Evolutionary conservation across 2,329 filamentous ascomycete species (phyloP).

Genomic region (Fusarium graminum): DNA sequence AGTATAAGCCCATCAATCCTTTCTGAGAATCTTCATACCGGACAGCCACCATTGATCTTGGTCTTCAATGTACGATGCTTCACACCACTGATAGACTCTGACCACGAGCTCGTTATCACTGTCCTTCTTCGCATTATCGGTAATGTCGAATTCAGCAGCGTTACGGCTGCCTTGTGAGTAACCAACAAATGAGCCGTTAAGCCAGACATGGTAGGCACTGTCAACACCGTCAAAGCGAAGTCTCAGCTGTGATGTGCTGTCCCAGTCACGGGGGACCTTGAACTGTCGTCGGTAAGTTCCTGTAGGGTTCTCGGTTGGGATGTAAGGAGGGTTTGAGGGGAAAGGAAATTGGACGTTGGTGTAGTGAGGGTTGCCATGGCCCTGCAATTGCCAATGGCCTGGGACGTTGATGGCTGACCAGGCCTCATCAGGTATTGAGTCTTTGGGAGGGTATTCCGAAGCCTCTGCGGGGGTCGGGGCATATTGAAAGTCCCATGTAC

Average conservation of each 20-base stretch:
- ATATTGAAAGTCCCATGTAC: constrained; percentile 24
- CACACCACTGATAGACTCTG: constrained; percentile 21
- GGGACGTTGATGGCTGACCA: constrained; percentile 10
- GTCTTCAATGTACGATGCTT: constrained; percentile 18
- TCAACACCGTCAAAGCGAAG: constrained; percentile 22
- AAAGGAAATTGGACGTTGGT: constrained; percentile 25
- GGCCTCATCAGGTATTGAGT: neutral
- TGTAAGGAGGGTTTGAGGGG: constrained; percentile 18
- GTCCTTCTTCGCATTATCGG: neutral
- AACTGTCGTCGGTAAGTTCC: constrained; percentile 13
- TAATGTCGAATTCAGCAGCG: constrained; percentile 11
- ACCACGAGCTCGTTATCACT: constrained; percentile 10
- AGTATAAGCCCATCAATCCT: neutral
- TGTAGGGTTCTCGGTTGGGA: constrained; percentile 16
- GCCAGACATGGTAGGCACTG: constrained; percentile 22
- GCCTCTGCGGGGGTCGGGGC: constrained; percentile 10
- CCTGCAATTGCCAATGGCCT: constrained; percentile 21
- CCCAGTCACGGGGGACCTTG: neutral
- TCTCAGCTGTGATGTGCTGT: constrained; percentile 3
- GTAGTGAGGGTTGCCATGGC: constrained; percentile 18
- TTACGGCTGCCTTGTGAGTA: constrained; percentile 26
- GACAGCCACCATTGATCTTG: constrained; percentile 32
- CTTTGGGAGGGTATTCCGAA: neutral
- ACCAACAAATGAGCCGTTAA: constrained; percentile 12
- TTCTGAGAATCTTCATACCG: neutral